phyloP scores from a whole-genome alignment of 192 early-diverging fungal genomes.

The Coemansia asiatica region DNA sequence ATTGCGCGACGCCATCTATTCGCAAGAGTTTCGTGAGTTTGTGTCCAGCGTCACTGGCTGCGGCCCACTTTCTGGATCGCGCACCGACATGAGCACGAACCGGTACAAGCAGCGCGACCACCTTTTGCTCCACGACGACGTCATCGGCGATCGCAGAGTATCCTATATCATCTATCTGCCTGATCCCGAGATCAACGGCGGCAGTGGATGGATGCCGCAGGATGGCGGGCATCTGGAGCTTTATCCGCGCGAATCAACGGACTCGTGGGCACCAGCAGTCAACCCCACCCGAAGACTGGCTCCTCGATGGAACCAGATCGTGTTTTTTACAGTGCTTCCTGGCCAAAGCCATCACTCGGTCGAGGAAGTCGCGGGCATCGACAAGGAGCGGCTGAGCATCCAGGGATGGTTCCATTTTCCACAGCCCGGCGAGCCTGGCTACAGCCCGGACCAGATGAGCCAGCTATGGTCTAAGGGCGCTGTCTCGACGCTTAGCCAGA shows the following conservation, averaged over 20 bases:
- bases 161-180: constrained; percentile 79
- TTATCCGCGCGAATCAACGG: constrained; percentile 63
- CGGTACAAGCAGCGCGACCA: constrained; percentile 71
- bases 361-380: constrained; percentile 65
- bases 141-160: constrained; percentile 73
- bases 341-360: constrained; percentile 81
- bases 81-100: constrained; percentile 75
- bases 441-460: constrained; percentile 54
- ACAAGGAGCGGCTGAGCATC: constrained; percentile 61
- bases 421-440: constrained; percentile 69
- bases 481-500: constrained; percentile 62
- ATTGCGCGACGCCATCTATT: constrained; percentile 75
- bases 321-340: constrained; percentile 75
- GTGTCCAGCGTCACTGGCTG: constrained; percentile 67
- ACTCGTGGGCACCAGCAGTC: constrained; percentile 61
- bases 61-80: constrained; percentile 65
- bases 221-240: constrained; percentile 77
- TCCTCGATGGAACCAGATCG: constrained; percentile 76
- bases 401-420: constrained; percentile 81
- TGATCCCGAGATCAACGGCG: constrained; percentile 54
- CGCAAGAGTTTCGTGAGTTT: constrained; percentile 68
- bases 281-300: constrained; percentile 59
- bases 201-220: constrained; percentile 58
- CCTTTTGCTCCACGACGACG: constrained; percentile 78
- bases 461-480: constrained; percentile 46